Evolutionary conservation across 805 yeast genomes (phyloP).

Genomic region (Komagataella ulmi): DNA sequence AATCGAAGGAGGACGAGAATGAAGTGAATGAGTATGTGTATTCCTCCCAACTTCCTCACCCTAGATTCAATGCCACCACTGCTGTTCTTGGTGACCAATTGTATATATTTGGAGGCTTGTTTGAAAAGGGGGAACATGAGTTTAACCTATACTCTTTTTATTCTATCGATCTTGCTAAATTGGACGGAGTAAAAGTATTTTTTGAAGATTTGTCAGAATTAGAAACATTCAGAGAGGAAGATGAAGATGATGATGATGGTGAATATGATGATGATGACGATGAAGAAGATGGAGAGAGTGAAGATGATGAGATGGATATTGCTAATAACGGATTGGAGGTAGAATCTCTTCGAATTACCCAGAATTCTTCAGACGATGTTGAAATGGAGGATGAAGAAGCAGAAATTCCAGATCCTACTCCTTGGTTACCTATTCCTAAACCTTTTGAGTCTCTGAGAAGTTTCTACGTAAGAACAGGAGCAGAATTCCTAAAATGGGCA

Average conservation of each 20-base stretch:
- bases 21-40: constrained; percentile 38
- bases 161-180: constrained; percentile 68
- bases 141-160: constrained; percentile 76
- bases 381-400: constrained; percentile 47
- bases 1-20: constrained; percentile 18
- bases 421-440: constrained; percentile 96
- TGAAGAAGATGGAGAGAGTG: constrained; percentile 32
- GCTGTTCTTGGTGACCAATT: constrained; percentile 77
- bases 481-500: constrained; percentile 86
- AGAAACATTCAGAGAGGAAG: constrained; percentile 37
- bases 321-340: constrained; percentile 36
- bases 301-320: constrained; percentile 23
- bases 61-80: constrained; percentile 76
- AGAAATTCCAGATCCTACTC: constrained; percentile 80
- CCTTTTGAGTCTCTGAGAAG: constrained; percentile 77
- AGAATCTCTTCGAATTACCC: constrained; percentile 38
- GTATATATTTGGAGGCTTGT: constrained; percentile 82
- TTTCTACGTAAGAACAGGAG: constrained; percentile 79
- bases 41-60: constrained; percentile 62
- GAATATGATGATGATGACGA: constrained; percentile 61
- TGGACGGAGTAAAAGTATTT: constrained; percentile 76
- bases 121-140: constrained; percentile 83
- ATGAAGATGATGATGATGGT: constrained; percentile 47
- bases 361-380: constrained; percentile 29
- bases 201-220: constrained; percentile 78